Evolutionary conservation across 139 green algal genomes (phyloP).

Genomic region (Axilococcus clingmanii): DNA sequence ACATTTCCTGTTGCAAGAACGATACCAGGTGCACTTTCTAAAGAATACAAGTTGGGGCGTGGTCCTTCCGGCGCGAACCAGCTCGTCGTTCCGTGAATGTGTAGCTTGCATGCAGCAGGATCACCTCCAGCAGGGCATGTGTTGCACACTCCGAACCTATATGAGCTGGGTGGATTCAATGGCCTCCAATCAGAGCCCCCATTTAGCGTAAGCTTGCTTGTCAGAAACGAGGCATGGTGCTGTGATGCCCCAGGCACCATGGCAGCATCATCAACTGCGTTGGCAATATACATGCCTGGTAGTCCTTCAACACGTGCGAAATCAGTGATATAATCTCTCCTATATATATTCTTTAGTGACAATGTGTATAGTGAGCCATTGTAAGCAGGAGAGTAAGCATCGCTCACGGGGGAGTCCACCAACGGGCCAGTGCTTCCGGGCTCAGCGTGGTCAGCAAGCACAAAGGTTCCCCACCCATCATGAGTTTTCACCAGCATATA

Average conservation of each 20-base stretch:
- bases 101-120: slow-evolving; percentile 47
- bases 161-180: slow-evolving; percentile 25
- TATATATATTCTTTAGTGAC: slow-evolving; percentile 53
- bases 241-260: slow-evolving; percentile 1
- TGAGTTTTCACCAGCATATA: slow-evolving; percentile 82
- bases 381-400: slow-evolving; percentile 59
- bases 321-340: slow-evolving; percentile 49
- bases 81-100: slow-evolving; percentile 67
- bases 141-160: slow-evolving; percentile 27
- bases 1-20: slow-evolving; percentile 85
- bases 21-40: slow-evolving; percentile 68
- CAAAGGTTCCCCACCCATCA: slow-evolving; percentile 51
- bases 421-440: slow-evolving; percentile 20
- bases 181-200: slow-evolving; percentile 65
- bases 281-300: slow-evolving; percentile 79
- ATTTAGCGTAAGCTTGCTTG: slow-evolving; percentile 71
- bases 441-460: slow-evolving; percentile 60
- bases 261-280: slow-evolving; percentile 45
- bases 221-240: slow-evolving; percentile 1
- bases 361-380: slow-evolving; percentile 68
- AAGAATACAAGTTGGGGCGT: slow-evolving; percentile 74
- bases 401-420: slow-evolving; percentile 41
- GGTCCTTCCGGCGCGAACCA: slow-evolving; percentile 38
- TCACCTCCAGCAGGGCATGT: slow-evolving; percentile 15
- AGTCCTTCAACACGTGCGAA: slow-evolving; percentile 67